Percentiles rank a stretch among this genome's conserved stretches.
Conservation (phyloP, 441 rosid genomes). For the Aleurites moluccanus region DNA sequence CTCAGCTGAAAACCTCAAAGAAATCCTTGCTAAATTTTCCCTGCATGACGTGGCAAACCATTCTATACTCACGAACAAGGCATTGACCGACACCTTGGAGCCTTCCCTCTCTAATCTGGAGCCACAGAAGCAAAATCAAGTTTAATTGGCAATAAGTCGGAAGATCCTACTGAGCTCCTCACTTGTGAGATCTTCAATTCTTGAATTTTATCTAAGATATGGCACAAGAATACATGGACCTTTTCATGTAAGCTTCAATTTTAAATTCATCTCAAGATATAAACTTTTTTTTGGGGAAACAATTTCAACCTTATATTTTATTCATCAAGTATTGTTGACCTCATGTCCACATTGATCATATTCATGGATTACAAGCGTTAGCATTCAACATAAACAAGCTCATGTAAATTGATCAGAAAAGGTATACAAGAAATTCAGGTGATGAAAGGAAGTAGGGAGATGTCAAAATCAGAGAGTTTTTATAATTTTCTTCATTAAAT, state of each 20-base stretch:
- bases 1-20: conserved; percentile 54
- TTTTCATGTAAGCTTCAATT: neutral
- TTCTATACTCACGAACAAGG: conserved; percentile 75
- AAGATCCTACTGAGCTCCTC: neutral
- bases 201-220: neutral
- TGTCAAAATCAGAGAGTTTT: neutral
- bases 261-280: neutral
- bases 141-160: neutral
- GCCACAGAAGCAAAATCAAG: neutral
- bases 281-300: neutral
- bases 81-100: conserved; percentile 78
- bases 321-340: neutral
- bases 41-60: conserved; percentile 75
- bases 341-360: neutral
- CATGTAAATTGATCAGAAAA: neutral
- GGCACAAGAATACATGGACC: neutral
- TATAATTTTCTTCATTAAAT: too few species aligned
- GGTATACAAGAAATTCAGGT: neutral
- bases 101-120: conserved; percentile 89
- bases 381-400: neutral
- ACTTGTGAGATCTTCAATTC: neutral
- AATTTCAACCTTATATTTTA: neutral
- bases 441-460: neutral
- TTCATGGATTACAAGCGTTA: neutral
- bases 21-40: conserved; percentile 87